Conservation (phyloP, 2,329 filamentous ascomycete genomes). For the Cladosporium austrohemisphaericum region DNA sequence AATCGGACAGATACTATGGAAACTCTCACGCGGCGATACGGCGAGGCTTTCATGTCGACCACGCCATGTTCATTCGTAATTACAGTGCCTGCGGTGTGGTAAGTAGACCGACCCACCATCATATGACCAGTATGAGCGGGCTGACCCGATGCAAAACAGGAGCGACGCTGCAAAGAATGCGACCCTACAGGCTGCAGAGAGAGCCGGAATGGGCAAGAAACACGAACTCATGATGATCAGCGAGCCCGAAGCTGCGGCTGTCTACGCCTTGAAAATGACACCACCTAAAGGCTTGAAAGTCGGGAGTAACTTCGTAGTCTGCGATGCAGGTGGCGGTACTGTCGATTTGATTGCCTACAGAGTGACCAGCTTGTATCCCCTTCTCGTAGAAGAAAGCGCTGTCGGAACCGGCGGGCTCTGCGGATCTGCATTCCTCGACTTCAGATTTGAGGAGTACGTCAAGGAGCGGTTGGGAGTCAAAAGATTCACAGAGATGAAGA, state of each 20-base stretch:
- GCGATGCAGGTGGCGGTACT: constrained; percentile 55
- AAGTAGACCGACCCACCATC: not conserved
- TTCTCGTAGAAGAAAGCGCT: constrained; percentile 73
- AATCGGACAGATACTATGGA: constrained; percentile 65
- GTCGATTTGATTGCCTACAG: constrained; percentile 80
- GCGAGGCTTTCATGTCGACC: constrained; percentile 76
- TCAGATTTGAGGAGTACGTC: constrained; percentile 75
- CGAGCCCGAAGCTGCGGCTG: constrained; percentile 74
- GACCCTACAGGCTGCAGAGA: constrained; percentile 71
- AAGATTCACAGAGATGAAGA: constrained; percentile 67
- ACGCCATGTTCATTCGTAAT: constrained; percentile 56
- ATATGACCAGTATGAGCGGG: no score
- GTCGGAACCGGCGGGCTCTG: constrained; percentile 75
- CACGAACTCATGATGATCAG: constrained; percentile 74
- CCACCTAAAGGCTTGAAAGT: constrained; percentile 69
- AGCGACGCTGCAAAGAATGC: constrained; percentile 78
- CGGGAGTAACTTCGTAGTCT: constrained; percentile 59
- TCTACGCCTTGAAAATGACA: constrained; percentile 75
- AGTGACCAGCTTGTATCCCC: constrained; percentile 67
- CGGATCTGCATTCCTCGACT: constrained; percentile 75
- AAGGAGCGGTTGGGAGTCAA: constrained; percentile 62
- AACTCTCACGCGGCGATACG: constrained; percentile 68
- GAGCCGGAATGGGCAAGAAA: constrained; percentile 70
- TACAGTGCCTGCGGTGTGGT: constrained; percentile 81
- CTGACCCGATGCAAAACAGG: no score